Percentiles rank a stretch among this genome's conserved stretches.
phyloP scores from a whole-genome alignment of 1,139 yeast genomes.

The Kurtzmaniella quercitrusa region DNA sequence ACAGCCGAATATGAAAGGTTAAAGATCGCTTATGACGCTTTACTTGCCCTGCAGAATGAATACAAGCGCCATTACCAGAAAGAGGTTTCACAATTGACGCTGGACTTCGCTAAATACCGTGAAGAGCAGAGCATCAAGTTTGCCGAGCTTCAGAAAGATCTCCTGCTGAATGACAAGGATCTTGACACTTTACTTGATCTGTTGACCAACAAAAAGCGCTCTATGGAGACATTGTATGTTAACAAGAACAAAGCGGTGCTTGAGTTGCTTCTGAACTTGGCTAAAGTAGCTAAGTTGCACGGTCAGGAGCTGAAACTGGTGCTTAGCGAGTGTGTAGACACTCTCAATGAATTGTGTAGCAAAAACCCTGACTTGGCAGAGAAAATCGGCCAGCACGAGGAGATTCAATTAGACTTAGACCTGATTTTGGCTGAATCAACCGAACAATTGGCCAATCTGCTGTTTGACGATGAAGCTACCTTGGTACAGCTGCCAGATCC shows the following conservation, averaged over 20 bases:
- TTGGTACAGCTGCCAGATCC: constrained; percentile 25
- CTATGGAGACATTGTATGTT: constrained; percentile 43
- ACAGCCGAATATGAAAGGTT: constrained; percentile 54
- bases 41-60: constrained; percentile 52
- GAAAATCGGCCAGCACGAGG: constrained; percentile 24
- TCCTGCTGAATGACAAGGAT: constrained; percentile 40
- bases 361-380: constrained; percentile 37
- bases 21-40: constrained; percentile 59
- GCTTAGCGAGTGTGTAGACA: constrained; percentile 29
- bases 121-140: constrained; percentile 28
- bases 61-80: constrained; percentile 49
- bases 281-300: constrained; percentile 43
- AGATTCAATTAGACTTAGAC: constrained; percentile 30
- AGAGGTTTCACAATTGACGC: constrained; percentile 25
- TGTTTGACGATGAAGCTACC: constrained; percentile 37
- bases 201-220: constrained; percentile 35
- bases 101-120: constrained; percentile 34
- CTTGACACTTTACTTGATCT: constrained; percentile 41
- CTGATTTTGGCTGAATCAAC: constrained; percentile 31
- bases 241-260: constrained; percentile 45
- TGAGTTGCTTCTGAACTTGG: constrained; percentile 41
- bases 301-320: constrained; percentile 42
- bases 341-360: constrained; percentile 24
- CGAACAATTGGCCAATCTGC: constrained; percentile 25
- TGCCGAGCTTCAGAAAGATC: constrained; percentile 22